phyloP scores from a whole-genome alignment of 1,139 yeast genomes.

The Kurtzmaniella quercitrusa region DNA sequence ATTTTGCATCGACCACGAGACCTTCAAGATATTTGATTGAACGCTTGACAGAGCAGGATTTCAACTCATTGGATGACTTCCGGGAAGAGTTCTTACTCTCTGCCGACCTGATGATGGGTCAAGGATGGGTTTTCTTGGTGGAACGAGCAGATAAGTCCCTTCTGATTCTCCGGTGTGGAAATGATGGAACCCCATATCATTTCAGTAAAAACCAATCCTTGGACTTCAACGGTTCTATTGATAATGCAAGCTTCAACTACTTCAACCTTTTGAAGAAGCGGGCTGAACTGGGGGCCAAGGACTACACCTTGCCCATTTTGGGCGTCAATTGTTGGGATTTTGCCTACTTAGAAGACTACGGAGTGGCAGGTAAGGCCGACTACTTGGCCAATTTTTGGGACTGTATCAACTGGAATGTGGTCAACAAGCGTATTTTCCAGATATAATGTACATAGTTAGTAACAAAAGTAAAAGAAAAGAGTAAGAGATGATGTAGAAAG shows the following conservation, averaged over 20 bases:
- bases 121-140: slow-evolving; percentile 88
- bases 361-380: slow-evolving; percentile 68
- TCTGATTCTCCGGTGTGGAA: slow-evolving; percentile 60
- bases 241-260: slow-evolving; percentile 46
- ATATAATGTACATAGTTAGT: slow-evolving; percentile 16
- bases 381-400: slow-evolving; percentile 76
- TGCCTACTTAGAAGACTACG: slow-evolving; percentile 80
- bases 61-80: slow-evolving; percentile 47
- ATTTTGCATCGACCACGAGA: slow-evolving; percentile 29
- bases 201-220: slow-evolving; percentile 69
- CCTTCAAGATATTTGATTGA: slow-evolving; percentile 49
- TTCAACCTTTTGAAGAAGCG: slow-evolving; percentile 45
- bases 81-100: slow-evolving; percentile 48
- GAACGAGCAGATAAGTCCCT: slow-evolving; percentile 69
- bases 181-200: slow-evolving; percentile 89
- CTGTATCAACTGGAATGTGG: slow-evolving; percentile 82
- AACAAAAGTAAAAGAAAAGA: neutral
- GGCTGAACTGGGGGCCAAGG: slow-evolving; percentile 45
- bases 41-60: slow-evolving; percentile 35
- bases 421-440: slow-evolving; percentile 57
- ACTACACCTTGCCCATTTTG: slow-evolving; percentile 73
- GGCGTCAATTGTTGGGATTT: slow-evolving; percentile 86
- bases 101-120: slow-evolving; percentile 56
- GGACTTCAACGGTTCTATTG: slow-evolving; percentile 73
- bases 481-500: no score